A percentile compares a stretch with the other conserved stretches of the same genome.
Conservation (phyloP, 2,329 filamentous ascomycete species). For the Fusarium graminum region DNA sequence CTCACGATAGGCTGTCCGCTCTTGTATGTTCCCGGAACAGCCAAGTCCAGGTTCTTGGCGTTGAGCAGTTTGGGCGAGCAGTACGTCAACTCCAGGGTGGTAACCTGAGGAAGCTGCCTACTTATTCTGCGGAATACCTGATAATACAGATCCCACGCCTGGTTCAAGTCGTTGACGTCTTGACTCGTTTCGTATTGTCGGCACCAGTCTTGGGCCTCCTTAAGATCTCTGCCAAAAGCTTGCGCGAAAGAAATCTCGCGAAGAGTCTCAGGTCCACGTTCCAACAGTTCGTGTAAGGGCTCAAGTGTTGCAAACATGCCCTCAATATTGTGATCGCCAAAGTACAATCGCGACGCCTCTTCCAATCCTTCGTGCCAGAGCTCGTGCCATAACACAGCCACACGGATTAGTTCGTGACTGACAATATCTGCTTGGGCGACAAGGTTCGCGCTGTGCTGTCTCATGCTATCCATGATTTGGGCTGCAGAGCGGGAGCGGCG, state of each 20-base stretch:
- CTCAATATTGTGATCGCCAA: conserved; percentile 96
- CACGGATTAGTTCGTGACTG: conserved; percentile 95
- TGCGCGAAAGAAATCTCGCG: conserved; percentile 98
- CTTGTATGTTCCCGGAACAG: conserved; percentile 94
- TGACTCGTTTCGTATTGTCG: conserved; percentile 89
- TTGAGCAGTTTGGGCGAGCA: conserved; percentile 94
- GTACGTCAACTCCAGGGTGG: conserved; percentile 92
- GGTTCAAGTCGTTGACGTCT: conserved; percentile 94
- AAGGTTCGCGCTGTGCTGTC: conserved; percentile 89
- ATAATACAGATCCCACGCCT: conserved; percentile 99
- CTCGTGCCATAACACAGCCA: conserved; percentile 98
- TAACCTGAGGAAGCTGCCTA: conserved; percentile 91
- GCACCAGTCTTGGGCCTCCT: conserved; percentile 96
- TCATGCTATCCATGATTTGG: conserved; percentile 98
- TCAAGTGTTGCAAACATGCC: conserved; percentile 95
- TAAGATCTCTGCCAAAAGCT: conserved; percentile 93
- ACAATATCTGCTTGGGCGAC: conserved; percentile 96
- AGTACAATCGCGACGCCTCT: conserved; percentile 95
- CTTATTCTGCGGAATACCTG: conserved; percentile 97
- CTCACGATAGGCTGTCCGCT: conserved; percentile 82
- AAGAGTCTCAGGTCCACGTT: conserved; percentile 90
- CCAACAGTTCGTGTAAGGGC: conserved; percentile 91
- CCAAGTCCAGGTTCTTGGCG: conserved; percentile 87
- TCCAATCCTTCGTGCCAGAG: conserved; percentile 98
- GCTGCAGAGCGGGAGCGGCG: conserved; percentile 88